Conservation (phyloP, 164 flowering plant genomes). For the Vitis labrusca region DNA sequence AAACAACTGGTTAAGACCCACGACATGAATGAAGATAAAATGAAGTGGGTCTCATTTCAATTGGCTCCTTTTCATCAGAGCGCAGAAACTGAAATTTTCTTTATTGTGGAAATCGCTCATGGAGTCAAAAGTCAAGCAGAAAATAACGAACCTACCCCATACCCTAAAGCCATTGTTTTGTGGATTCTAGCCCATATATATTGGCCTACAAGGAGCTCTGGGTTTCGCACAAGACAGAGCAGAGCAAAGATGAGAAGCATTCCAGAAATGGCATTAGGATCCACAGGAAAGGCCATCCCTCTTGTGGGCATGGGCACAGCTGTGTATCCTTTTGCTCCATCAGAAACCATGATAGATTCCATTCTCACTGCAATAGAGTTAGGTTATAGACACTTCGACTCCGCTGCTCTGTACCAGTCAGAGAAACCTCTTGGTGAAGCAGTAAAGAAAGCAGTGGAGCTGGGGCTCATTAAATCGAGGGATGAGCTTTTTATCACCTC, state of each 20-base stretch:
- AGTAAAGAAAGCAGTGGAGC: not conserved
- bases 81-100: no score
- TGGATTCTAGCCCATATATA: no score
- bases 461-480: not conserved
- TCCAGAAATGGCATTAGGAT: not conserved
- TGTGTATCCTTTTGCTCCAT: not conserved
- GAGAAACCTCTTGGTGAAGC: constrained; percentile 1
- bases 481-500: not conserved
- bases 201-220: no score
- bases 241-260: not conserved
- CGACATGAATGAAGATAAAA: no score
- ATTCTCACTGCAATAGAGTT: not conserved
- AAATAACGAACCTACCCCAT: no score
- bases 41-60: no score
- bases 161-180: no score
- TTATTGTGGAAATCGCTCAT: no score
- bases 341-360: not conserved
- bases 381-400: not conserved
- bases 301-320: not conserved
- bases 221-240: no score
- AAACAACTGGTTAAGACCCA: no score
- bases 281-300: not conserved
- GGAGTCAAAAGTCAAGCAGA: no score
- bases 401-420: not conserved
- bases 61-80: no score